Evolutionary conservation across 352 stramenopile species (phyloP).

Genomic region (Pythium brachiatum): DNA sequence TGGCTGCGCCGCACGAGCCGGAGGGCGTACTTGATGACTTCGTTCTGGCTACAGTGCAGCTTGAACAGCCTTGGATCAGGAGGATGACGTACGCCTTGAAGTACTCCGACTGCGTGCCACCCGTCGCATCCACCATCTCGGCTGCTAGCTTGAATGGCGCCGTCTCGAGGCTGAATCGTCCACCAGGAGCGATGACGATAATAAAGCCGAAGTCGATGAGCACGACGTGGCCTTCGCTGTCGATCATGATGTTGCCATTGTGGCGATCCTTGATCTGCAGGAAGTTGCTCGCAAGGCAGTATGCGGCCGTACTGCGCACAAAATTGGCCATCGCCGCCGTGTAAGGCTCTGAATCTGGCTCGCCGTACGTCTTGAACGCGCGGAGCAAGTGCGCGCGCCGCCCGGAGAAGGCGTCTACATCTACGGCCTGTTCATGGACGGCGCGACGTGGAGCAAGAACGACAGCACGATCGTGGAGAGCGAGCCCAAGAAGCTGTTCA

Average conservation of each 20-base stretch:
- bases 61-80: slow-evolving; percentile 94
- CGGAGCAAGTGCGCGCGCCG: slow-evolving; percentile 86
- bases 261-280: slow-evolving; percentile 99
- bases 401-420: slow-evolving; percentile 96
- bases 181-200: slow-evolving; percentile 94
- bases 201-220: slow-evolving; percentile 99
- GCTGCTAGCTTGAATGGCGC: slow-evolving; percentile 98
- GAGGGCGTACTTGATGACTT: slow-evolving; percentile 89
- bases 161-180: slow-evolving; percentile 94
- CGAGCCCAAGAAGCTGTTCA: slow-evolving; percentile 97
- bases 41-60: slow-evolving; percentile 74
- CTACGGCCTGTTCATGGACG: slow-evolving; percentile 97
- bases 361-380: slow-evolving; percentile 92
- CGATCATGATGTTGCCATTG: slow-evolving; percentile 99
- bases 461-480: slow-evolving; percentile 94
- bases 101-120: slow-evolving; percentile 85
- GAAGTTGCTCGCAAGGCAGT: slow-evolving; percentile 97
- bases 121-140: slow-evolving; percentile 98
- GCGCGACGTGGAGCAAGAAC: slow-evolving; percentile 93
- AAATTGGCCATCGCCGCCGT: slow-evolving; percentile 97
- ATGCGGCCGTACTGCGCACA: slow-evolving; percentile 95
- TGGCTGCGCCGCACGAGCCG: slow-evolving; percentile 88
- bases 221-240: slow-evolving; percentile 95
- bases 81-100: slow-evolving; percentile 98
- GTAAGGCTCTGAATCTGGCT: slow-evolving; percentile 76